Base-by-base conservation (phyloP, 2,329 filamentous ascomycete species). In the Aureobasidium namibiae region DNA sequence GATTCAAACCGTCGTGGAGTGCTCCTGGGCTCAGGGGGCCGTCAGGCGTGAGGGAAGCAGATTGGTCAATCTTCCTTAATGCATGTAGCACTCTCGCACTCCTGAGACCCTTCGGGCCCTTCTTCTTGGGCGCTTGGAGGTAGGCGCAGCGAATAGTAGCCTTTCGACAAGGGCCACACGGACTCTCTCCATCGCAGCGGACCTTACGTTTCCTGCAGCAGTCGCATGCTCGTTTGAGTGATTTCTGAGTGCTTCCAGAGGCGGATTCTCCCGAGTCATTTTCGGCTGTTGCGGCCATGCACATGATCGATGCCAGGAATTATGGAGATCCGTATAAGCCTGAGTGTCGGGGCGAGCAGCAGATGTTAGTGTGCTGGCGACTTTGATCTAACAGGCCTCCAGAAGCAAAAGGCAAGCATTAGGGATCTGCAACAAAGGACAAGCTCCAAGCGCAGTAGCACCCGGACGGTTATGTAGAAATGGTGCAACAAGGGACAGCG, bases 141-240 rank as follows among this genome's bases (percentile, higher is more conserved):
- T 72, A 72, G 42, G 68, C 68, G 61, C 70, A 72, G 61, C 67
- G 62, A 46, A 72, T 70, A 8, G 64, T 60, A 4, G 70, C 69
- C 62, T 72, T 72, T 57, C 65, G 66, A 61, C 70, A 72, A 18
- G 70, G 70, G 14, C 62, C 63, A 61, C 70, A 72, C 24, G 70
- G 69, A 41, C 70, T 67, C 24, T 60, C 56, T 16, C 67, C 68
- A 63, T 72, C 70, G 50, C 70, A 72, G 36, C 63, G 65, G 10
- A 72, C 69, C 61, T 72, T 72, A 11, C 70, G 57, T 60, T 72
- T 72, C 11, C 70, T 61, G 53, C 70, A 72, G 60, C 70, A 72
- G 59, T 72, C 70, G 61, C 70, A 72, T 14, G 70, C 70, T 60
- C 70, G 63, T 45, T 69, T 66, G 33, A 67, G 52, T 31, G 64